These are phyloP conservation scores for Dryas alaskensis DNA, from an alignment of 306 rosid species.

Conservation along the genomic window DNA sequence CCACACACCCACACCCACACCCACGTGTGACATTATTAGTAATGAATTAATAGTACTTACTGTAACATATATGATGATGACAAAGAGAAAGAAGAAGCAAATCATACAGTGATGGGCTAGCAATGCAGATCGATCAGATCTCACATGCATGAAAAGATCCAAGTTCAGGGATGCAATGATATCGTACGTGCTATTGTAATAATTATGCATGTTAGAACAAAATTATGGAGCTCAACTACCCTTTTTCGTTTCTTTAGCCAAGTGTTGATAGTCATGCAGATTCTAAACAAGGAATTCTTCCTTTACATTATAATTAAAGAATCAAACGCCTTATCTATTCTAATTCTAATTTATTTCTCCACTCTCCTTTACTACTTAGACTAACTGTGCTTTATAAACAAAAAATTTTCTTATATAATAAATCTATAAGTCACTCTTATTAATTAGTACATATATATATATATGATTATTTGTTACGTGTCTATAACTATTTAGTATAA, in stretches of 20 bases:
- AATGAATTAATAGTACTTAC: not conserved
- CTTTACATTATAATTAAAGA: not conserved
- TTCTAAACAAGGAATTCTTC: not conserved
- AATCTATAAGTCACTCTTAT: too few species aligned
- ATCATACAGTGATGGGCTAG: not conserved
- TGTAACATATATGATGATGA: not conserved
- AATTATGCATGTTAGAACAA: slow-evolving; percentile 12
- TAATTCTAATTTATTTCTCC: too few species aligned
- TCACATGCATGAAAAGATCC: slow-evolving; percentile 4
- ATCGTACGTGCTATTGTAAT: slow-evolving; percentile 8
- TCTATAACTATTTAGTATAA: too few species aligned
- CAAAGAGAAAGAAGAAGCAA: not conserved
- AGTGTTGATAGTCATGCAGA: slow-evolving; percentile 23
- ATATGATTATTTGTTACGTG: too few species aligned
- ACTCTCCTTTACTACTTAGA: too few species aligned
- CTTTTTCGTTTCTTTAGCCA: not conserved
- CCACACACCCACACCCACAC: not conserved
- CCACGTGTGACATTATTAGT: not conserved
- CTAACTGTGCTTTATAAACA: too few species aligned
- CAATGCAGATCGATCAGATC: not conserved
- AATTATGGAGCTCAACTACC: not conserved
- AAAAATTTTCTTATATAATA: too few species aligned
- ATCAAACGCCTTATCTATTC: too few species aligned
- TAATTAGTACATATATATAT: too few species aligned
- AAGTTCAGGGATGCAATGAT: slow-evolving; percentile 5